Evolutionary conservation across 495 filamentous ascomycete genomes (phyloP).

Genomic region (Pseudevernia furfuracea): DNA sequence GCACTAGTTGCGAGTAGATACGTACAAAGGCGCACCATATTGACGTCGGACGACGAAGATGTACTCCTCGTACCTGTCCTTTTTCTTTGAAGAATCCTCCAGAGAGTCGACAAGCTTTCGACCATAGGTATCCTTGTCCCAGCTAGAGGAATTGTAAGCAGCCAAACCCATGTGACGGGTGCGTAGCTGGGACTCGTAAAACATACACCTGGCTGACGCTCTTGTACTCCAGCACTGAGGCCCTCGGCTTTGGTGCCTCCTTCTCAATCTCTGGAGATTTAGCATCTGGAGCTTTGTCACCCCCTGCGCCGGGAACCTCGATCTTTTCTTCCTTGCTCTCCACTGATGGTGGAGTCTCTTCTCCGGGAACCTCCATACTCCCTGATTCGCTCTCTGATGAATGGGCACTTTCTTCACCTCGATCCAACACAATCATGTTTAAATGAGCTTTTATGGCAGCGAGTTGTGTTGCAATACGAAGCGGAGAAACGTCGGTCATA

Average conservation of each 20-base stretch:
- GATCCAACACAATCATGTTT: neutral
- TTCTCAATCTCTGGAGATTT: neutral
- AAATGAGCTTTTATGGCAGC: neutral
- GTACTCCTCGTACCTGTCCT: conserved; percentile 14
- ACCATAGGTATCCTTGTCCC: conserved; percentile 17
- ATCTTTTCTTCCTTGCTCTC: neutral
- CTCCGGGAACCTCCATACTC: neutral
- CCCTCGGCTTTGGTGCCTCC: conserved; percentile 8
- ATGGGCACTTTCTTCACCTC: neutral
- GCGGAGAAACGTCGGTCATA: neutral
- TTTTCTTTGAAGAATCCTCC: conserved; percentile 13
- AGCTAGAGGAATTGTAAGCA: neutral
- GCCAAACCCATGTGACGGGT: neutral
- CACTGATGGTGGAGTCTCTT: neutral
- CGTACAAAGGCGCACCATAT: conserved; percentile 4
- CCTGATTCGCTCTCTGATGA: neutral
- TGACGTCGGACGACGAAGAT: conserved; percentile 12
- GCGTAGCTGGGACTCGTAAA: neutral
- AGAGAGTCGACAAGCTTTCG: conserved; percentile 16
- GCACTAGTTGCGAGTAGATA: neutral
- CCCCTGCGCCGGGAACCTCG: neutral
- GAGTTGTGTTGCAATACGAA: neutral
- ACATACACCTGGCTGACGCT: conserved; percentile 16
- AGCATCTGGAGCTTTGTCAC: neutral
- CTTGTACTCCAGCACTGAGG: conserved; percentile 15